A percentile compares a stretch with the other conserved stretches of the same genome.
phyloP scores from a whole-genome alignment of 108 stramenopile genomes.

The Discostella stelligeroides region DNA sequence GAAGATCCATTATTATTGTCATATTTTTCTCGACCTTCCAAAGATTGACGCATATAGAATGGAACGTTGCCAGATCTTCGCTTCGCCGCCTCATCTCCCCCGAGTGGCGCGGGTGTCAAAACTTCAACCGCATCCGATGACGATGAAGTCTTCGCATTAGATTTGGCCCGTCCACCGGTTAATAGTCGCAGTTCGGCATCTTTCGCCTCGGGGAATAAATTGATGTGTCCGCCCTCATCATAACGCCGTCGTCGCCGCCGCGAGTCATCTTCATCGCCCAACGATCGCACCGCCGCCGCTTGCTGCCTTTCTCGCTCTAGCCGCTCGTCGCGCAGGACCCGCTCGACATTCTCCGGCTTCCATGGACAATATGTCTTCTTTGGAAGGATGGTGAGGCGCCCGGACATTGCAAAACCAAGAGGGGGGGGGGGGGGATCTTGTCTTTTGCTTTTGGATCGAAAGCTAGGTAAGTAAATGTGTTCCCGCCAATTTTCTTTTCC shows the following conservation, averaged over 20 bases:
- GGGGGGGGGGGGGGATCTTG: too few species aligned
- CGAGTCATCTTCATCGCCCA: constrained; percentile 6
- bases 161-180: background rate
- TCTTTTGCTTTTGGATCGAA: too few species aligned
- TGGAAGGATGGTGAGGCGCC: constrained; percentile 86
- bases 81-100: constrained; percentile 29
- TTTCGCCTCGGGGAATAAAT: constrained; percentile 45
- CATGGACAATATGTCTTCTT: constrained; percentile 93
- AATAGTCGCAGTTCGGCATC: constrained; percentile 25
- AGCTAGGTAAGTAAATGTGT: too few species aligned
- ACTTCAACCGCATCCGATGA: background rate
- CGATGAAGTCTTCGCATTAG: background rate
- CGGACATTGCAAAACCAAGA: too few species aligned
- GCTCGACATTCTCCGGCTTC: constrained; percentile 87
- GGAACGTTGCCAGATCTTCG: constrained; percentile 29
- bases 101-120: constrained; percentile 15
- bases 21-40: background rate
- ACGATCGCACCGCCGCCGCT: constrained; percentile 27
- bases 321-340: constrained; percentile 83
- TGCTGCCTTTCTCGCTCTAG: constrained; percentile 55
- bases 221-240: constrained; percentile 26
- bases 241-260: constrained; percentile 9
- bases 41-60: constrained; percentile 32
- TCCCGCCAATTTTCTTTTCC: too few species aligned
- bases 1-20: background rate